Evolutionary conservation across 805 yeast genomes (phyloP).

Genomic region (Candida insectalens): DNA sequence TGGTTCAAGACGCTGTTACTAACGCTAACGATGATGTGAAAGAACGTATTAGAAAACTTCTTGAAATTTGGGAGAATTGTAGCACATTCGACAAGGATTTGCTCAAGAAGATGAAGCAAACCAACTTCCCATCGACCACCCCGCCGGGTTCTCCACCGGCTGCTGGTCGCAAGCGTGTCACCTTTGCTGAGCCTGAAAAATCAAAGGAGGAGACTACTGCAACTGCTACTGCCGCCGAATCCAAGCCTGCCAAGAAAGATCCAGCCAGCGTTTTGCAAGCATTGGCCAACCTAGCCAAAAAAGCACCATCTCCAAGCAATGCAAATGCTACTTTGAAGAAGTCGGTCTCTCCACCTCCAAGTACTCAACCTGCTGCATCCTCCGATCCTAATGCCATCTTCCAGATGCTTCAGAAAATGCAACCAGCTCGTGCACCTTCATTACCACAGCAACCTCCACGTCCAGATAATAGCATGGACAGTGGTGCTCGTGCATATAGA

Average conservation of each 20-base stretch:
- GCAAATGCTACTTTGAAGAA: slow-evolving; percentile 20
- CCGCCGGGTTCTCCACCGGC: slow-evolving; percentile 64
- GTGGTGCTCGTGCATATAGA: slow-evolving; percentile 35
- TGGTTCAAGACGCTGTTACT: slow-evolving; percentile 54
- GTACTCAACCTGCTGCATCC: slow-evolving; percentile 6
- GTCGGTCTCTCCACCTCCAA: neutral
- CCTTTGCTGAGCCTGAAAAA: slow-evolving; percentile 13
- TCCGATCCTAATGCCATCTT: slow-evolving; percentile 34
- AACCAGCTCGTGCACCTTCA: slow-evolving; percentile 15
- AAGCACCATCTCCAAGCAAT: slow-evolving; percentile 26
- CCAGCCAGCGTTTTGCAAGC: slow-evolving; percentile 64
- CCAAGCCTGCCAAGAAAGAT: slow-evolving; percentile 28
- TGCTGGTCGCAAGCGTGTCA: slow-evolving; percentile 17
- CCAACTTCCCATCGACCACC: slow-evolving; percentile 54
- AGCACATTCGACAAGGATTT: slow-evolving; percentile 58
- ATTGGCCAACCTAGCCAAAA: slow-evolving; percentile 50
- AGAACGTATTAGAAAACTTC: slow-evolving; percentile 71
- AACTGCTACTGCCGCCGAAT: slow-evolving; percentile 7
- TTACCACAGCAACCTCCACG: too few species aligned
- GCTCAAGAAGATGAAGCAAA: slow-evolving; percentile 45
- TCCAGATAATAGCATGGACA: slow-evolving; percentile 19
- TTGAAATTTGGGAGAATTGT: slow-evolving; percentile 89
- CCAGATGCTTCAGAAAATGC: slow-evolving; percentile 45
- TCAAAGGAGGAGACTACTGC: slow-evolving; percentile 1
- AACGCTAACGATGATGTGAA: slow-evolving; percentile 44